phyloP scores from a whole-genome alignment of 2,329 filamentous ascomycete species.

The Boeremia exigua region DNA sequence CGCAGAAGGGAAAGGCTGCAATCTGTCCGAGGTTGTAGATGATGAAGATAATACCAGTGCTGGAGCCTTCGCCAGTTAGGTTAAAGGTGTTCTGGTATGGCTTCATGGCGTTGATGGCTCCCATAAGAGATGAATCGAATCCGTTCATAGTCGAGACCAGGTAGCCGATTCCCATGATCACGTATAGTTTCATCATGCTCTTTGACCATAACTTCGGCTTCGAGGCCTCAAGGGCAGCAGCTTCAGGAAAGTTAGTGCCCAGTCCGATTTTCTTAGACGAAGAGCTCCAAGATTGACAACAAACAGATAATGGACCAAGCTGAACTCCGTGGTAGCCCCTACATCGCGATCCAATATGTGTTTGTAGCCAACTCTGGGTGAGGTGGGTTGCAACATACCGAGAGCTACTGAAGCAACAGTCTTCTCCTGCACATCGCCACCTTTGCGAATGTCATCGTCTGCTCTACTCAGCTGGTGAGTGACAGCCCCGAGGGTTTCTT shows the following conservation, averaged over 20 bases:
- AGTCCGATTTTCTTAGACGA: no score
- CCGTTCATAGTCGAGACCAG: slow-evolving; percentile 45
- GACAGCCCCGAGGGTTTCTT: slow-evolving; percentile 27
- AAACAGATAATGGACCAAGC: no score
- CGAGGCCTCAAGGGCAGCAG: slow-evolving; percentile 42
- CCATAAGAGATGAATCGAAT: slow-evolving; percentile 49
- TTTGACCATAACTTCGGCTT: slow-evolving; percentile 39
- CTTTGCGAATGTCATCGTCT: slow-evolving; percentile 32
- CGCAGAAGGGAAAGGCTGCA: slow-evolving; percentile 55
- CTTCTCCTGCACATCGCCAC: slow-evolving; percentile 32
- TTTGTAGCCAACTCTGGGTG: not conserved
- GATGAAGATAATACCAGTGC: slow-evolving; percentile 56
- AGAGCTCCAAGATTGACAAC: no score
- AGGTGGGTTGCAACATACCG: slow-evolving; percentile 20
- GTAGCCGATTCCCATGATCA: slow-evolving; percentile 44
- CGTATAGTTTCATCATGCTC: slow-evolving; percentile 42
- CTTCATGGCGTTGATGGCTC: slow-evolving; percentile 61
- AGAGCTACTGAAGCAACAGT: slow-evolving; percentile 41
- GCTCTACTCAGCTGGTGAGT: slow-evolving; percentile 32
- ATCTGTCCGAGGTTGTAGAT: slow-evolving; percentile 59
- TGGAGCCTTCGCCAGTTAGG: slow-evolving; percentile 55
- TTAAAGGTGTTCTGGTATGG: slow-evolving; percentile 59
- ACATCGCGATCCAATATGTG: no score
- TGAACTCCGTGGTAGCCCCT: no score
- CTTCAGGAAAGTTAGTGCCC: slow-evolving; percentile 20